Evolutionary conservation across 2,329 filamentous ascomycete species (phyloP), one percentile per base, ranked within the genome.

Genomic region (Sarocladiaceae sp.): DNA sequence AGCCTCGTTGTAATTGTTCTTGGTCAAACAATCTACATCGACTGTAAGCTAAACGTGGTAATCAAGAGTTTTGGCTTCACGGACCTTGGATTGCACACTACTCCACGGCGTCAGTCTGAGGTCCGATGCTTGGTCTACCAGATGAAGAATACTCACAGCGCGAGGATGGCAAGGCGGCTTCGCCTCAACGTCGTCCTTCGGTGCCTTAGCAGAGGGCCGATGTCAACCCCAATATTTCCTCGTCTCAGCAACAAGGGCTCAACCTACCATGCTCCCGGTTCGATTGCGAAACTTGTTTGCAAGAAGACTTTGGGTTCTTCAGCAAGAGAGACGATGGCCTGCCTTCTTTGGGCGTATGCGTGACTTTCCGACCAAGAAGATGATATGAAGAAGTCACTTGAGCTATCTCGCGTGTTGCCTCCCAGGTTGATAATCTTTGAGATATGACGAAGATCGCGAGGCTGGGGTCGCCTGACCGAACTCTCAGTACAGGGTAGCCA

Each of bases 1-100:
- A 33, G 80, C 80, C 65, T 97, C 89, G 48, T 94, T 79, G 69
- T 85, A 97, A 44, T 80, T 81, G 62, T 90, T 90, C 64, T 82
- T 91, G 37, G 78, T 80, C 50, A 98, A 72, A 58, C 93, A 98
- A 54, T 83, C 88, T 95, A 56, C 24, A n/a, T 37, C n/a, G 46
- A 15, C 15, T n/a, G 21, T 47, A 20, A 47, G 44, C 31, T 32
- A 21, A 26, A 31, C 13, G 23, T n/a, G 6, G 12, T 19, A 7
- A 11, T 16, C 18, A 15, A 37, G n/a, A 12, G 15, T 4, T 12
- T 23, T 29, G n/a, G 35, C 11, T 13, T 44, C 24, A 20, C 19
- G 23, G n/a, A 49, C 48, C 48, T 46, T 49, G 48, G 34, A 49
- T 49, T 16, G 48, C 48, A 27, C 48, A 49, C 48, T 49, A 21